phyloP scores from a whole-genome alignment of 176 grass and related monocot species.

The Stipa capillata region DNA sequence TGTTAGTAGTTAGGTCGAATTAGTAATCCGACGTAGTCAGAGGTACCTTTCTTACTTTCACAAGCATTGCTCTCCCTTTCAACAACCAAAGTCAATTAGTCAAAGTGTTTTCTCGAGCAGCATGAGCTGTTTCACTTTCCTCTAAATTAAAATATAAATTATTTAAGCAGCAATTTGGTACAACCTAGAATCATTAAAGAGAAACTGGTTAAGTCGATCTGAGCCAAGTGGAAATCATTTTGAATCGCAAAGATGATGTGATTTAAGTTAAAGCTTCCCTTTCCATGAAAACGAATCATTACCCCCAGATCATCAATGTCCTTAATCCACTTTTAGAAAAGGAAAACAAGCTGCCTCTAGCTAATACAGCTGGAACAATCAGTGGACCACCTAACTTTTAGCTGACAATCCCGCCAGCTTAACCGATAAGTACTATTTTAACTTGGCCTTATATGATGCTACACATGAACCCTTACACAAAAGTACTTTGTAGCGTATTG shows the following conservation, averaged over 20 bases:
- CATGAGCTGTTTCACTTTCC: background rate
- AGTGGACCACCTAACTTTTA: slow-evolving; percentile 38
- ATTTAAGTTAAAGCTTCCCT: slow-evolving; percentile 16
- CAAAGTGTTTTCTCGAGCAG: background rate
- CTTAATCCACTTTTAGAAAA: slow-evolving; percentile 47
- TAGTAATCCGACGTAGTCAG: background rate
- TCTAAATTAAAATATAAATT: too few species aligned
- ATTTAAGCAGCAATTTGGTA: background rate
- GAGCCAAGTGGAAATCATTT: slow-evolving; percentile 15
- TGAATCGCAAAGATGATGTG: slow-evolving; percentile 16
- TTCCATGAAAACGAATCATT: slow-evolving; percentile 29
- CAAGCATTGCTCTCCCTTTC: background rate
- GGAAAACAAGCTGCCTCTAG: slow-evolving; percentile 10
- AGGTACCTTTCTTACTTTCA: background rate
- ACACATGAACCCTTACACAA: background rate
- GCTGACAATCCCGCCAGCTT: slow-evolving; percentile 20
- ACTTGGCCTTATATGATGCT: background rate
- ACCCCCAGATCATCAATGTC: slow-evolving; percentile 32
- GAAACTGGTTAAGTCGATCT: background rate
- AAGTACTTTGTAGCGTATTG: background rate
- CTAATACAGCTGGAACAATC: slow-evolving; percentile 43
- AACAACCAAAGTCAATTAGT: background rate
- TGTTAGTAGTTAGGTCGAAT: background rate
- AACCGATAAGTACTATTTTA: slow-evolving; percentile 3
- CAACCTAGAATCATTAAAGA: background rate